Evolutionary conservation across 2,329 filamentous ascomycete species (phyloP), one percentile per base, ranked within the genome.

Genomic region (Diaporthe eres): DNA sequence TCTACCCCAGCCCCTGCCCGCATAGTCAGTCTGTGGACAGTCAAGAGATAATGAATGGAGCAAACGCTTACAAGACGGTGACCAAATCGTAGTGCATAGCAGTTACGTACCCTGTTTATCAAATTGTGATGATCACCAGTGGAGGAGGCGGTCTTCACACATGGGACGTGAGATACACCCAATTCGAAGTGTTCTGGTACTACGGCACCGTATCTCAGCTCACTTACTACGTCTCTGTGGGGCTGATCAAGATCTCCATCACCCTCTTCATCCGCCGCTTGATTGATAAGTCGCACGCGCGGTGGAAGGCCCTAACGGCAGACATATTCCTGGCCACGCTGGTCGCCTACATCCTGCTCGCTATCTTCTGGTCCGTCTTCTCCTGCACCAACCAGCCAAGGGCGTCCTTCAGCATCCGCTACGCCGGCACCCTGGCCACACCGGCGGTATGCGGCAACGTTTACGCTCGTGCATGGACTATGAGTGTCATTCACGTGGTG

Each of bases 401-500:
- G 3, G 65, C 65, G 22, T 80, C 79, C 77, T 80, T 76, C 13
- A 75, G 79, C 5, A 79, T 82, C 19, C 65, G 47, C 6, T 72
- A 79, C 55, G 15, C 42, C 13, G 72, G 72, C n/a, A 42, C 37
- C 28, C 37, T 74, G 12, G 72, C 60, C 12, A 19, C 42, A 2
- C 47, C 49, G 17, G 34, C 72, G 13, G 13, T 17, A n/a, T 74
- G 72, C 42, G 25, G 63, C 19, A 49, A 76, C 61, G 71, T 77
- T 2, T 76, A 75, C 19, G 58, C 77, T 12, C 75, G 79, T 12
- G 77, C 78, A 6, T 77, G 76, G 53, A 71, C 80, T 6, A 68
- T 83, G 28, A 80, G 80, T 75, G 76, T 79, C 34, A 79, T 83
- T n/a, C 82, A 84, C 71, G 80, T 82, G 12, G 78, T 81, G n/a